A percentile compares a stretch with the other conserved stretches of the same genome.
phyloP scores from a whole-genome alignment of 202 grass and related monocot genomes.

The Bolboschoenoplectus hybrid region DNA sequence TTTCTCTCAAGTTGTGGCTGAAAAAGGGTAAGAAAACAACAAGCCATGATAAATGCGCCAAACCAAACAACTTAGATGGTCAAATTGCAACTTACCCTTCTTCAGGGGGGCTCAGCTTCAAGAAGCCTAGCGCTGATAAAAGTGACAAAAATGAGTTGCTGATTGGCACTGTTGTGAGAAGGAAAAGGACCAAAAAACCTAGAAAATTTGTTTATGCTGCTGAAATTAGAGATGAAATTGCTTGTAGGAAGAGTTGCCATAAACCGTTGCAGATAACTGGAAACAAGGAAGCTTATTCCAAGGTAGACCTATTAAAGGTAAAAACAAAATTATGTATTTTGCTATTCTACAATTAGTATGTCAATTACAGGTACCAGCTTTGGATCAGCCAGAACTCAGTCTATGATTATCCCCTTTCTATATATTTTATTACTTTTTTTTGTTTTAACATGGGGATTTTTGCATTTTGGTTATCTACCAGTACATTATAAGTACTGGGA shows the following conservation, averaged over 20 bases:
- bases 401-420: not conserved
- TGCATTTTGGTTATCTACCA: not conserved
- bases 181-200: slow-evolving; percentile 34
- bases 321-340: not conserved
- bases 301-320: not conserved
- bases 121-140: not conserved
- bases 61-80: slow-evolving; percentile 46
- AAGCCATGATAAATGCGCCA: slow-evolving; percentile 41
- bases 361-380: not conserved
- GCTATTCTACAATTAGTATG: not conserved
- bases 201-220: slow-evolving; percentile 21
- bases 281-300: slow-evolving; percentile 21
- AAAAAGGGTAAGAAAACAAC: slow-evolving; percentile 56
- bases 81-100: slow-evolving; percentile 43
- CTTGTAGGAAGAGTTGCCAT: slow-evolving; percentile 7
- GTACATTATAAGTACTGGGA: not conserved
- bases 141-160: slow-evolving; percentile 15
- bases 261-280: slow-evolving; percentile 28
- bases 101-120: slow-evolving; percentile 26
- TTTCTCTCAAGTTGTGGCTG: slow-evolving; percentile 57
- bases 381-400: not conserved
- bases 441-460: not conserved
- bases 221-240: slow-evolving; percentile 1
- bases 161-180: slow-evolving; percentile 30
- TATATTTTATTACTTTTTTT: not conserved